Base-by-base conservation (phyloP, 257 asterid species). In the Ilex asprella region DNA sequence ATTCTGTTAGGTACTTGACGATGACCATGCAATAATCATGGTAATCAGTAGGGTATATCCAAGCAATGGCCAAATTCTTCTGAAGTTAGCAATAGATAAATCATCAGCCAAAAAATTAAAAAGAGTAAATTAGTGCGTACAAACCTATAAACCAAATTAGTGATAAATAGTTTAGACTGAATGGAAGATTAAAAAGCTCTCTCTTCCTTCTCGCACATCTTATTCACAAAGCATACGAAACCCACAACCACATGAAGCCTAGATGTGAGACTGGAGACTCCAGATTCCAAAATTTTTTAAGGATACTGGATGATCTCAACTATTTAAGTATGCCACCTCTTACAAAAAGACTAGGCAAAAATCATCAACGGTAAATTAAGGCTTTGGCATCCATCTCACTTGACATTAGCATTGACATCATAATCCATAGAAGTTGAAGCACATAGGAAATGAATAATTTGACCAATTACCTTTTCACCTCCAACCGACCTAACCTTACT, bases 401-500 rank as follows among this genome's bases (percentile, higher is more conserved):
- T 14, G 15, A 21, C 41, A 35, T 35, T 35, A 35, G 30, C 3
- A n/a, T 7, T 53, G 30, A 2, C 57, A 6, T 53, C 2, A 16
- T n/a, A 10, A 10, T 10, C 52, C 52, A 10, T 46, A 5, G 4
- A 46, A 14, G 52, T 14, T 14, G n/a, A 5, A 46, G 52, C n/a
- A 21, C 30, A 21, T 3, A 53, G 57, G 5, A 10, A 15, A 6
- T 21, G 55, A 53, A 14, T 44, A 49, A 46, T 43, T 21, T 9
- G 35, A 41, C 16, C 13, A 32, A 57, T 53, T 75, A 91, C 94
- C 98, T 86, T 88, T 78, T 84, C 90, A 58, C 88, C 96, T 58
- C 81, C 83, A 44, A 86, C 78, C 21, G 87, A 79, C 77, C 91
- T 77, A 59, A 86, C 80, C 68, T 84, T 88, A 76, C 93, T 83